Percentiles rank a stretch among this genome's conserved stretches.
phyloP scores from a whole-genome alignment of 805 yeast genomes.

The Jamesozyma hellenica region DNA sequence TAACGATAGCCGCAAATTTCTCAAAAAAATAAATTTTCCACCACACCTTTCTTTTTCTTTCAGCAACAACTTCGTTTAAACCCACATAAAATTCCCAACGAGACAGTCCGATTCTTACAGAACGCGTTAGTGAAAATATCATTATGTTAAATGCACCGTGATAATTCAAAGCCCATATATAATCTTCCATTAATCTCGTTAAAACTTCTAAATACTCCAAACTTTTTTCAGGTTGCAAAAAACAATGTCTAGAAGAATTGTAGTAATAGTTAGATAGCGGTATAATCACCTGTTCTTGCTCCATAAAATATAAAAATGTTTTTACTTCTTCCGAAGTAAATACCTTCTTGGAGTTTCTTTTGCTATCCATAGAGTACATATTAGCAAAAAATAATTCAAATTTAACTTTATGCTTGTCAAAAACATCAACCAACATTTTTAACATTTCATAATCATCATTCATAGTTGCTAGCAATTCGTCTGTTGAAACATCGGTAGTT shows the following conservation, averaged over 20 bases:
- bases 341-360: not conserved
- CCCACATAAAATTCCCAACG: constrained; percentile 31
- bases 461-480: constrained; percentile 10
- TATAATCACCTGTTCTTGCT: constrained; percentile 17
- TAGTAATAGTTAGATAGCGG: constrained; percentile 19
- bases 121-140: constrained; percentile 17
- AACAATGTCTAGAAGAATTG: constrained; percentile 17
- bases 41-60: constrained; percentile 22
- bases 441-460: constrained; percentile 19
- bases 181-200: constrained; percentile 16
- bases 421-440: constrained; percentile 14
- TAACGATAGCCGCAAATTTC: constrained; percentile 9
- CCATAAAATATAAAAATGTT: constrained; percentile 11
- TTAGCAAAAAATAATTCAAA: constrained; percentile 15
- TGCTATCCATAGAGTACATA: not conserved
- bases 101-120: constrained; percentile 20
- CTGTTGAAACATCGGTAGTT: constrained; percentile 13
- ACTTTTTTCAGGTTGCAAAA: constrained; percentile 8
- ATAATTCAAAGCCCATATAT: constrained; percentile 19
- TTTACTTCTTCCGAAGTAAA: constrained; percentile 5
- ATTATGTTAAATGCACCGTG: constrained; percentile 17
- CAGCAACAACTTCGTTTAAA: constrained; percentile 23
- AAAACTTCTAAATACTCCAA: constrained; percentile 23
- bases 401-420: constrained; percentile 9
- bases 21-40: constrained; percentile 25